A percentile compares a stretch with the other conserved stretches of the same genome.
phyloP scores from a whole-genome alignment of 352 stramenopile species.

The Pythium aristosporum region DNA sequence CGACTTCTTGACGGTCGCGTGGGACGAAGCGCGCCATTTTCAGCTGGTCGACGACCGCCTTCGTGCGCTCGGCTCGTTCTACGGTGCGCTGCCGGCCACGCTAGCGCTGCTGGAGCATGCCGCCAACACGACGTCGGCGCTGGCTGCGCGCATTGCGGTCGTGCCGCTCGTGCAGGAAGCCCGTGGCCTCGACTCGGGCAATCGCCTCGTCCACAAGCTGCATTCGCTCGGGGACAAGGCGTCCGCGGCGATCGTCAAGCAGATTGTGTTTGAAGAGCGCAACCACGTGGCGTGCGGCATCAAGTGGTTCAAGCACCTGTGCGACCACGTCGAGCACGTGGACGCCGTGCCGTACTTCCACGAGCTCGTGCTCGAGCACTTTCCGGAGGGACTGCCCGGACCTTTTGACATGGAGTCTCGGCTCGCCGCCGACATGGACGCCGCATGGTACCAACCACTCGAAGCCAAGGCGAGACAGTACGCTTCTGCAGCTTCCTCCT shows the following conservation, averaged over 20 bases:
- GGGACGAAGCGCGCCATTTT: slow-evolving; percentile 82
- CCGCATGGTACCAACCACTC: slow-evolving; percentile 69
- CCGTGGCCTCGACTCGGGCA: slow-evolving; percentile 70
- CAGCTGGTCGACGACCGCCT: slow-evolving; percentile 68
- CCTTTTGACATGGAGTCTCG: slow-evolving; percentile 75
- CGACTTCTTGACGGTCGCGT: slow-evolving; percentile 70
- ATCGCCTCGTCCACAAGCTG: slow-evolving; percentile 71
- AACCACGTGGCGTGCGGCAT: slow-evolving; percentile 74
- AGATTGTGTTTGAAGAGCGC: slow-evolving; percentile 81
- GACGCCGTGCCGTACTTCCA: slow-evolving; percentile 77
- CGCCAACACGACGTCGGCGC: slow-evolving; percentile 58
- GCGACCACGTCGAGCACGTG: slow-evolving; percentile 35
- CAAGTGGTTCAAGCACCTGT: slow-evolving; percentile 79
- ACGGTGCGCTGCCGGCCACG: slow-evolving; percentile 68
- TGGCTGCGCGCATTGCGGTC: slow-evolving; percentile 73
- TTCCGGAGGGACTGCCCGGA: slow-evolving; percentile 72
- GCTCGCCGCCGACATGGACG: slow-evolving; percentile 66
- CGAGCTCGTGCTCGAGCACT: slow-evolving; percentile 73
- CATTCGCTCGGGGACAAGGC: slow-evolving; percentile 61
- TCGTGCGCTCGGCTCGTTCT: slow-evolving; percentile 56
- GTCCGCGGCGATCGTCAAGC: slow-evolving; percentile 66
- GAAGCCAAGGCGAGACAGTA: slow-evolving; percentile 45
- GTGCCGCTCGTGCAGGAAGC: slow-evolving; percentile 84
- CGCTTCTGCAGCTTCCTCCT: neutral
- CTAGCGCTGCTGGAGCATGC: slow-evolving; percentile 69